phyloP scores from a whole-genome alignment of 2,329 filamentous ascomycete species.

The Reticulascus tulasneorum region DNA sequence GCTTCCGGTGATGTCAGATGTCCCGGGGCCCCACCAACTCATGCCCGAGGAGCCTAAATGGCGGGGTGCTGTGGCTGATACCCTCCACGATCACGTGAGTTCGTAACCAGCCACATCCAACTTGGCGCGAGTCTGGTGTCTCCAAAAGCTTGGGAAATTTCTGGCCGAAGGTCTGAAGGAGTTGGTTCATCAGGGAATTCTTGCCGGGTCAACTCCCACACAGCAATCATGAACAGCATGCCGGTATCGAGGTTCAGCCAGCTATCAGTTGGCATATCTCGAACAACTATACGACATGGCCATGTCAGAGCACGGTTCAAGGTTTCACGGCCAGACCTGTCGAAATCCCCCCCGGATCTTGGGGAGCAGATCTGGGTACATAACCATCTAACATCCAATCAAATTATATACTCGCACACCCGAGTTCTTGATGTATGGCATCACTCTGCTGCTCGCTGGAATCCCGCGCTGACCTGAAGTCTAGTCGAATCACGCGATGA shows the following conservation, averaged over 20 bases:
- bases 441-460: too few relatives aligned
- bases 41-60: background rate
- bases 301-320: slow-evolving; percentile 19
- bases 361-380: slow-evolving; percentile 58
- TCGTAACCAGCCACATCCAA: background rate
- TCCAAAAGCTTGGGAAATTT: slow-evolving; percentile 14
- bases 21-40: too few relatives aligned
- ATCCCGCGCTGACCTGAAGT: background rate
- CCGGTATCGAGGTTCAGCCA: slow-evolving; percentile 31
- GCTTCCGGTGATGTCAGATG: too few relatives aligned
- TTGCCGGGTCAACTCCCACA: slow-evolving; percentile 14
- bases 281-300: slow-evolving; percentile 37
- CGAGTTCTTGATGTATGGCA: slow-evolving; percentile 40
- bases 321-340: slow-evolving; percentile 16
- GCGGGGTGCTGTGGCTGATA: background rate
- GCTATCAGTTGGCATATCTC: slow-evolving; percentile 36
- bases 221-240: slow-evolving; percentile 33
- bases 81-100: background rate
- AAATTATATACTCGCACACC: slow-evolving; percentile 50
- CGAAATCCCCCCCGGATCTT: slow-evolving; percentile 33
- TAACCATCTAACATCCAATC: slow-evolving; percentile 43
- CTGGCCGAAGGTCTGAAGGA: background rate
- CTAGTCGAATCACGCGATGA: slow-evolving; percentile 45
- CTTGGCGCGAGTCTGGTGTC: slow-evolving; percentile 7
- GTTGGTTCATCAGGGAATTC: background rate